Percentiles rank a stretch among this genome's conserved stretches.
phyloP scores from a whole-genome alignment of 2,329 filamentous ascomycete genomes.

The Coniochaeta sp. region DNA sequence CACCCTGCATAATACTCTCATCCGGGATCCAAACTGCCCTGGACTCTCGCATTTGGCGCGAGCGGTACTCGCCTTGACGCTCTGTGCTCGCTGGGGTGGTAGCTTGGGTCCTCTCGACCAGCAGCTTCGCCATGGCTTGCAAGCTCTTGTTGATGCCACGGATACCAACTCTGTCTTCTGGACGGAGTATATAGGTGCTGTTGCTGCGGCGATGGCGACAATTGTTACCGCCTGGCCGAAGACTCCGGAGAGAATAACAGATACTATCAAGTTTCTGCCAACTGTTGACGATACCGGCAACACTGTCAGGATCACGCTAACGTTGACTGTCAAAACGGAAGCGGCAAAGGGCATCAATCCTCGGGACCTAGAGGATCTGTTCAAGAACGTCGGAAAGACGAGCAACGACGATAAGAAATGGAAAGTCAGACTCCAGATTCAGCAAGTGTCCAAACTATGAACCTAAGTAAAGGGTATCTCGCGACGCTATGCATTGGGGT shows the following conservation, averaged over 20 bases:
- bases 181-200: constrained; percentile 44
- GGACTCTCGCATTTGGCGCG: constrained; percentile 67
- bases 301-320: constrained; percentile 21
- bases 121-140: constrained; percentile 33
- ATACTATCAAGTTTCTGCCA: constrained; percentile 23
- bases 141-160: constrained; percentile 28
- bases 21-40: constrained; percentile 59
- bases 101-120: constrained; percentile 42
- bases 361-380: constrained; percentile 13
- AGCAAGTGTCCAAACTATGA: neutral
- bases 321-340: constrained; percentile 12
- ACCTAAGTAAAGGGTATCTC: neutral
- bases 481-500: neutral
- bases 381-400: constrained; percentile 19
- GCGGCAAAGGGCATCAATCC: constrained; percentile 11
- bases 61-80: constrained; percentile 61
- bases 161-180: constrained; percentile 37
- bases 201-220: constrained; percentile 34
- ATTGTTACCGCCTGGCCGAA: constrained; percentile 34
- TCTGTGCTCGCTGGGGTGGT: constrained; percentile 69
- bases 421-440: constrained; percentile 8
- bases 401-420: constrained; percentile 9
- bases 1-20: constrained; percentile 65
- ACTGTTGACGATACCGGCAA: constrained; percentile 8
- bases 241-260: constrained; percentile 22